These are phyloP conservation scores for Fagopyrum tataricum DNA, from an alignment of 148 eudicot species.

Conservation along the genomic window DNA sequence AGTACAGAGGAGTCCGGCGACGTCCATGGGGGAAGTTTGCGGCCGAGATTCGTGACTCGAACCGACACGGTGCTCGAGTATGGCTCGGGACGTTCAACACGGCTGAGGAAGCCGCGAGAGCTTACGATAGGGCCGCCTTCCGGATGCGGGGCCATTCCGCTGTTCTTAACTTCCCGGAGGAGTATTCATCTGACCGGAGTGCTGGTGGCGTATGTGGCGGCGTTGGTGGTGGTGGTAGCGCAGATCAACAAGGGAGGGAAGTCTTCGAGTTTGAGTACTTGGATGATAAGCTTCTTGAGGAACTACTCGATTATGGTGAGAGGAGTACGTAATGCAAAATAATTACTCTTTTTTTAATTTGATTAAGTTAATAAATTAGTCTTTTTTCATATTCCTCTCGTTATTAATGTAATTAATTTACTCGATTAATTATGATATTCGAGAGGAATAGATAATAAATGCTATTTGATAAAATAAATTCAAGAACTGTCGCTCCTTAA, in stretches of 20 bases:
- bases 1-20: slow-evolving; percentile 63
- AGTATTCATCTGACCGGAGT: slow-evolving; percentile 25
- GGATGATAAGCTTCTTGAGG: slow-evolving; percentile 70
- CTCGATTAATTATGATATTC: no score
- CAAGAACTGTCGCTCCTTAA: no score
- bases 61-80: slow-evolving; percentile 57
- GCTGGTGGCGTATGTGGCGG: no score
- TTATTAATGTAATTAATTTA: no score
- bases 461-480: no score
- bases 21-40: slow-evolving; percentile 94
- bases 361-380: no score
- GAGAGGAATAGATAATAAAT: no score
- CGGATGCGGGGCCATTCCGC: slow-evolving; percentile 68
- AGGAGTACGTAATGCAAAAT: no score
- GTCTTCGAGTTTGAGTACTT: slow-evolving; percentile 65
- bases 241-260: slow-evolving; percentile 12
- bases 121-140: slow-evolving; percentile 79
- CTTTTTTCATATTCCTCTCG: no score
- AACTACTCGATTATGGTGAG: slow-evolving; percentile 39
- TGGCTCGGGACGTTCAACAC: slow-evolving; percentile 82
- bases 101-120: slow-evolving; percentile 78
- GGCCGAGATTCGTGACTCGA: slow-evolving; percentile 72
- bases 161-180: slow-evolving; percentile 66
- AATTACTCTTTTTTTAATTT: no score
- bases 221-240: neutral